Evolutionary conservation across 305 asterid genomes (phyloP), one percentile per base, ranked within the genome.

Genomic region (Stenogyne calaminthoides): DNA sequence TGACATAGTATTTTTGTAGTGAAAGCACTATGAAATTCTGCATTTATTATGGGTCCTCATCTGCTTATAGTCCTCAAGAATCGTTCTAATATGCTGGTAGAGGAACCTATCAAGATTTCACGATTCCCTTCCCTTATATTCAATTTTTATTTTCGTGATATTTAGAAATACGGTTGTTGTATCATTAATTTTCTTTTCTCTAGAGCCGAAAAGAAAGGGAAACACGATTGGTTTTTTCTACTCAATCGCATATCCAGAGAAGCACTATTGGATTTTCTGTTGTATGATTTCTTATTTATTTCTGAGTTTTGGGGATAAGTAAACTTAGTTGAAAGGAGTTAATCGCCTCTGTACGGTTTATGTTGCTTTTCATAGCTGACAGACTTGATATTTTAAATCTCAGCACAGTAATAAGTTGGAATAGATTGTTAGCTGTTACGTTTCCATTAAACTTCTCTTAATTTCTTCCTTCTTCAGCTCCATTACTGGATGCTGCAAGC

Each of bases 401-500:
- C 47, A 32, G 70, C 40, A 64, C 18, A 19, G 4, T 37, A 34
- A 40, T 49, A 32, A 67, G 22, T 49, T 20, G 25, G 62, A 27
- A 11, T 40, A n/a, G 9, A 6, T 32, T 76, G 62, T 60, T 47
- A 34, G 46, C 36, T 67, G 62, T 49, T 57, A 40, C 40, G 44
- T 16, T 69, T 47, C 52, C 4, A 14, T 16, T 57, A 16, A 55
- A 7, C 20, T 46, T 29, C 72, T 58, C 52, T 64, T 59, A 62
- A 52, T 64, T 69, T 57, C 61, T 81, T 51, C 58, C 20, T 42
- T 19, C 79, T 77, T 70, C 89, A 92, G 98, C 96, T 64, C 92
- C 89, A 81, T 81, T 95, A 74, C 81, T 95, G 78, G 98, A 92
- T 75, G 88, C 91, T 55, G 95, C 96, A 25, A 85, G 88, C 88